Base-by-base conservation (phyloP, 2,329 filamentous ascomycete species). In the Exophiala xenobiotica region DNA sequence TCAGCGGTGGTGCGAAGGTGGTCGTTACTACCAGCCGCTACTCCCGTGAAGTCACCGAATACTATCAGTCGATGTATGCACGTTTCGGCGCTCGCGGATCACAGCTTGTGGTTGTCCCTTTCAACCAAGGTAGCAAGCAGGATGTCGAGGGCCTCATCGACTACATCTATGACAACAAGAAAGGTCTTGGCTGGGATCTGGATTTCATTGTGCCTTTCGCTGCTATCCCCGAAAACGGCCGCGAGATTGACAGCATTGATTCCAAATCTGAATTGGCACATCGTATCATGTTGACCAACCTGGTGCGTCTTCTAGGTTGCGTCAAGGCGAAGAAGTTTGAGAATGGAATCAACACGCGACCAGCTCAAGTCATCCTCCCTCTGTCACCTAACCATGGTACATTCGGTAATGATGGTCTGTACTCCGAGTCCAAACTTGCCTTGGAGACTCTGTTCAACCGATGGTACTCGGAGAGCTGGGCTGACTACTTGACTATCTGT, bases 121-220 rank as follows among this genome's bases (percentile, higher is more conserved):
- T 99, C 82, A 99, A 99, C 73, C 91, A 96, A 71, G 93, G 92
- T 59, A 97, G 92, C 77, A 95, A 96, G 76, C 92, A 97, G 70
- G 93, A 99, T 68, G 88, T 96, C 27, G 90, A 97, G 70, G 90
- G 90, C 40, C 80, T 99, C 6, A 79, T 99, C 46, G 82, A 96
- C 55, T 99, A 97, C 77, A 95, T 99, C 67, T 99, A 96, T 69
- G 92, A 97, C 67, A 72, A 87, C 58, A 99, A 97, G 85, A 91
- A 86, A 68, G 95, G 95, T 58, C 86, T 99, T 7, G 93, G 93
- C 59, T 99, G 95, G 93, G 93, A 99, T 72, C 82, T 99, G 29
- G 93, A 99, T 74, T 96, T 86, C 69, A 86, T 99, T 57, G 82
- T 99, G 59, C 93, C 93, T 9, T 99, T 99, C 68, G 93, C 93